Evolutionary conservation across 2,329 filamentous ascomycete species (phyloP).

Genomic region (Fusarium sp.): DNA sequence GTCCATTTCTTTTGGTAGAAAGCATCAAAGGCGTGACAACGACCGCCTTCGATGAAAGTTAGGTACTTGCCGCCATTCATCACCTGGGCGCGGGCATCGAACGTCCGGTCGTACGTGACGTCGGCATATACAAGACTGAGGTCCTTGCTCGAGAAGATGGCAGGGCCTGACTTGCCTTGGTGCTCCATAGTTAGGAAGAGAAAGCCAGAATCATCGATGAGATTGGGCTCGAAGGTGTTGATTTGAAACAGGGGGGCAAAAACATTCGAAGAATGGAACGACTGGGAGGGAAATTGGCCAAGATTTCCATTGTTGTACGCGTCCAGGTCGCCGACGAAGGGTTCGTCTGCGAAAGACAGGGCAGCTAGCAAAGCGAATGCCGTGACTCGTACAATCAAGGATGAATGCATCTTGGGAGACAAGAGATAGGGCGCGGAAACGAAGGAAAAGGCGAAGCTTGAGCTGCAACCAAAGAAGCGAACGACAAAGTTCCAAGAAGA

Average conservation of each 20-base stretch:
- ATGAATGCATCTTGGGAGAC: slow-evolving; percentile 21
- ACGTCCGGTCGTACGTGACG: slow-evolving; percentile 30
- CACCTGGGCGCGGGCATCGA: slow-evolving; percentile 39
- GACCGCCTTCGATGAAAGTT: slow-evolving; percentile 38
- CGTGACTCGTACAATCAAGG: not conserved
- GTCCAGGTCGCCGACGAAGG: slow-evolving; percentile 24
- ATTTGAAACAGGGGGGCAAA: slow-evolving; percentile 40
- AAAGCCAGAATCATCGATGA: slow-evolving; percentile 35
- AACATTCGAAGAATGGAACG: slow-evolving; percentile 32
- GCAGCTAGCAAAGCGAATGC: slow-evolving; percentile 6
- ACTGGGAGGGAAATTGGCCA: slow-evolving; percentile 36
- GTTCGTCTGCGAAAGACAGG: slow-evolving; percentile 23
- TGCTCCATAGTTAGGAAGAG: slow-evolving; percentile 36
- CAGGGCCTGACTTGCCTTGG: slow-evolving; percentile 33
- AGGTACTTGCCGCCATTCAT: slow-evolving; percentile 31
- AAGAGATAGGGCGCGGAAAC: not conserved
- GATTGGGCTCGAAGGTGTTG: slow-evolving; percentile 32
- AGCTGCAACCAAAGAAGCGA: slow-evolving; percentile 9
- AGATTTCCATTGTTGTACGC: slow-evolving; percentile 34
- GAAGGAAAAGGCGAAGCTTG: not conserved
- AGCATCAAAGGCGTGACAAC: slow-evolving; percentile 36
- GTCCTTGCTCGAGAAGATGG: slow-evolving; percentile 40
- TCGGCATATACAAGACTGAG: slow-evolving; percentile 41
- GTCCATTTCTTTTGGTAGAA: slow-evolving; percentile 40
- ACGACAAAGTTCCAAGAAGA: slow-evolving; percentile 36